phyloP scores from a whole-genome alignment of 371 early-diverging fungal species.

The Mucor racemosus region DNA sequence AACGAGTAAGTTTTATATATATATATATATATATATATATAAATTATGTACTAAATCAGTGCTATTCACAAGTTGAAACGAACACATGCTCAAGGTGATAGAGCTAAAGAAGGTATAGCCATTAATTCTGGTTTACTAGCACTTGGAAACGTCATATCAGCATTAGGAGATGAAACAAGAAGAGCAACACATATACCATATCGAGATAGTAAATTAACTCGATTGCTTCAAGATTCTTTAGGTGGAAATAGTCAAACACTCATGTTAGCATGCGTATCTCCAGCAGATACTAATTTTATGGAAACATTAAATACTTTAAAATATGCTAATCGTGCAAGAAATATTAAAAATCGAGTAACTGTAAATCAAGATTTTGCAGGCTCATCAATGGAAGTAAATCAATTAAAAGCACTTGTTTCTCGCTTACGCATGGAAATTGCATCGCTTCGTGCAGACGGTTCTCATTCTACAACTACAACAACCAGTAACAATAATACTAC shows the following conservation, averaged over 20 bases:
- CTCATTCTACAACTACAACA: constrained; percentile 10
- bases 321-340: constrained; percentile 88
- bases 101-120: constrained; percentile 94
- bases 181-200: constrained; percentile 86
- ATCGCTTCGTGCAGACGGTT: constrained; percentile 41
- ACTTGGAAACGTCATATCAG: constrained; percentile 98
- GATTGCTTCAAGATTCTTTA: constrained; percentile 92
- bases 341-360: constrained; percentile 83
- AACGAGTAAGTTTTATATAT: constrained; percentile 78
- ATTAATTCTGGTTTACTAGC: constrained; percentile 97
- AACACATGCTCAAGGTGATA: constrained; percentile 91
- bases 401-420: constrained; percentile 66
- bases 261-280: constrained; percentile 92
- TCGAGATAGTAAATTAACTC: constrained; percentile 98
- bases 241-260: constrained; percentile 91
- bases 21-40: too few species aligned
- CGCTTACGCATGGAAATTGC: constrained; percentile 64
- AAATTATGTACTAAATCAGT: background rate
- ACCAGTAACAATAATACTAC: constrained; percentile 32
- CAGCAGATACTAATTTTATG: constrained; percentile 75
- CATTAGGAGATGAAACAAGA: constrained; percentile 79
- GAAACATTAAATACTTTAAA: constrained; percentile 92
- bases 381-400: constrained; percentile 62
- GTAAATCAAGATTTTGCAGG: constrained; percentile 72
- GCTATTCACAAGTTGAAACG: constrained; percentile 70